phyloP scores from a whole-genome alignment of 176 grass and related monocot genomes.

The Aegilops tauschii region DNA sequence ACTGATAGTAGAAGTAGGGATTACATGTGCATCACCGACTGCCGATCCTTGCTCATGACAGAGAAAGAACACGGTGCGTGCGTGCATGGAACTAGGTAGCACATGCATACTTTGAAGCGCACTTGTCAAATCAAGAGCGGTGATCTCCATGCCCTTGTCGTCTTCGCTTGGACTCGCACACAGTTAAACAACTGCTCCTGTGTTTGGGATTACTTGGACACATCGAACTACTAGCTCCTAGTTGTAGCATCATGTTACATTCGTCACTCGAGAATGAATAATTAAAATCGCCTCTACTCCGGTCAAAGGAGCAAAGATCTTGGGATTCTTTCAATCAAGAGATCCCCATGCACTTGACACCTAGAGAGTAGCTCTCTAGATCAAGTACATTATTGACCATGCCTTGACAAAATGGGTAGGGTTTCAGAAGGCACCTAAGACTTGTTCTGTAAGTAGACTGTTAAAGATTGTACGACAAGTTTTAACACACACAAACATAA shows the following conservation, averaged over 20 bases:
- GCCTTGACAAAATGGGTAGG: neutral
- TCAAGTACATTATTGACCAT: neutral
- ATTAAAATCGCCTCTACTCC: neutral
- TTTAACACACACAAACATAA: no score
- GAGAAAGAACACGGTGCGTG: neutral
- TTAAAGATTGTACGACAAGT: no score
- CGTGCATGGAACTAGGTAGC: neutral
- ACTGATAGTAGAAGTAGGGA: neutral
- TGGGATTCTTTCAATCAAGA: neutral
- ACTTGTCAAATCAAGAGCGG: slow-evolving; percentile 30
- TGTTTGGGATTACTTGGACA: neutral
- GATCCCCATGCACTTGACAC: neutral
- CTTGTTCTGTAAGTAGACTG: no score
- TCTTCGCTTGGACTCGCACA: neutral
- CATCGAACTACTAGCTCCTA: neutral
- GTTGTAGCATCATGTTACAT: neutral
- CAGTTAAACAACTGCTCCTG: neutral
- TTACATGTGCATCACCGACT: neutral
- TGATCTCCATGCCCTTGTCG: slow-evolving; percentile 29
- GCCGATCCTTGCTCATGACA: neutral
- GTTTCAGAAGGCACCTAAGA: neutral
- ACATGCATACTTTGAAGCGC: neutral
- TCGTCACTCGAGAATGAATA: neutral
- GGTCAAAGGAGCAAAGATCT: slow-evolving; percentile 19
- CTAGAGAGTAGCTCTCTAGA: neutral